These are phyloP conservation scores for Elsinoe necatrix DNA, from an alignment of 2,329 filamentous ascomycete genomes.

Conservation along the genomic window DNA sequence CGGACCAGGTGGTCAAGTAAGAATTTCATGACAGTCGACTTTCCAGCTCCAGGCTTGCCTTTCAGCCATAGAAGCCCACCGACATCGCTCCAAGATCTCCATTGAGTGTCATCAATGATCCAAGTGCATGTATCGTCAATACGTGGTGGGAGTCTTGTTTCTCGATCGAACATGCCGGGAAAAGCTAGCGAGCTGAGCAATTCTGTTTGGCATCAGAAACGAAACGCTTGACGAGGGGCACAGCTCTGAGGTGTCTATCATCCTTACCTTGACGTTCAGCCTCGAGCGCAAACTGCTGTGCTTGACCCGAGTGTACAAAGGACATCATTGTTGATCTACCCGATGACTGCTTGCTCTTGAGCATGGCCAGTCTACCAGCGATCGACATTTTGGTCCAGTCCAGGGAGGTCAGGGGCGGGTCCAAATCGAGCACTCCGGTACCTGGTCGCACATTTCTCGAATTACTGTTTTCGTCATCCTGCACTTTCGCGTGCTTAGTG, in stretches of 20 bases:
- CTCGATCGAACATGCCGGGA: neutral
- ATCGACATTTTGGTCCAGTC: neutral
- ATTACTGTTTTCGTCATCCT: no score
- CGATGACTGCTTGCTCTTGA: neutral
- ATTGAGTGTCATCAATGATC: neutral
- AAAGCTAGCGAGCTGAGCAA: neutral
- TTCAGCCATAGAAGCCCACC: conserved; percentile 16
- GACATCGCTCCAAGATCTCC: neutral
- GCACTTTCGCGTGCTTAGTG: no score
- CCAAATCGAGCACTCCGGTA: neutral
- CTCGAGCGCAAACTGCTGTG: neutral
- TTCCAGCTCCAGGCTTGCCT: conserved; percentile 16
- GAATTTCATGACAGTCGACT: conserved; percentile 17
- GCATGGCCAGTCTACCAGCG: neutral
- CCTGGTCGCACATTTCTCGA: no score
- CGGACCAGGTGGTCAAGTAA: neutral
- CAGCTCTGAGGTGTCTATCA: no score
- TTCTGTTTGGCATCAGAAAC: neutral
- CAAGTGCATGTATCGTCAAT: neutral
- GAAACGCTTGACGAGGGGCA: no score
- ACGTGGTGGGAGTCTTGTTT: neutral
- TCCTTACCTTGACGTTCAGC: neutral
- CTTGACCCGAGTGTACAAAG: neutral
- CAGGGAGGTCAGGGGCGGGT: neutral
- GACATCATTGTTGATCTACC: neutral